Evolutionary conservation across 2,329 filamentous ascomycete genomes (phyloP).

Genomic region (Neofusicoccum umdonicola): DNA sequence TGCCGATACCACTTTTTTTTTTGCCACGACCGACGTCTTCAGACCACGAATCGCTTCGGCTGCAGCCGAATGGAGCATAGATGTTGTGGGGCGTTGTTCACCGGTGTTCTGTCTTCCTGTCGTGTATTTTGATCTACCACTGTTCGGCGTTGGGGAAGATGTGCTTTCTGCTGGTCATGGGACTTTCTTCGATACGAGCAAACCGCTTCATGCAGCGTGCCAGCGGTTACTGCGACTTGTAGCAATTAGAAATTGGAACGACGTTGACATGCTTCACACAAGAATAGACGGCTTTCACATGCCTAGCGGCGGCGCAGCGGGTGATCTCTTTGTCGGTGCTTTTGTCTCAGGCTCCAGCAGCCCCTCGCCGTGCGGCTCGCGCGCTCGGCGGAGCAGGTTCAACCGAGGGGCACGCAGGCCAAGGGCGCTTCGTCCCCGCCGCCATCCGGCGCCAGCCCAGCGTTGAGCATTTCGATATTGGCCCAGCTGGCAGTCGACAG

Average conservation of each 20-base stretch:
- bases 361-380: background rate
- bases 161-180: background rate
- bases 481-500: background rate
- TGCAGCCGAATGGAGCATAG: background rate
- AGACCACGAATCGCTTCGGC: slow-evolving; percentile 7
- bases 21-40: slow-evolving; percentile 2
- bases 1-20: slow-evolving; percentile 11
- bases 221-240: background rate
- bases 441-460: background rate
- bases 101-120: background rate
- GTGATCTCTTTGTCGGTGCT: slow-evolving; percentile 1
- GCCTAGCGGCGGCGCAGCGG: background rate
- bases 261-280: background rate
- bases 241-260: slow-evolving; percentile 13
- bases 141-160: background rate
- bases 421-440: background rate
- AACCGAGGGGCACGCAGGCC: background rate
- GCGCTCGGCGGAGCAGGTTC: background rate
- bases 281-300: slow-evolving; percentile 2
- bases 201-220: background rate
- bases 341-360: slow-evolving; percentile 1
- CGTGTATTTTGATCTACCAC: slow-evolving; percentile 5
- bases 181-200: background rate
- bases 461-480: background rate
- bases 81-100: background rate